These are phyloP conservation scores for Microthyrium microscopicum DNA, from an alignment of 2,329 filamentous ascomycete species.

Conservation along the genomic window DNA sequence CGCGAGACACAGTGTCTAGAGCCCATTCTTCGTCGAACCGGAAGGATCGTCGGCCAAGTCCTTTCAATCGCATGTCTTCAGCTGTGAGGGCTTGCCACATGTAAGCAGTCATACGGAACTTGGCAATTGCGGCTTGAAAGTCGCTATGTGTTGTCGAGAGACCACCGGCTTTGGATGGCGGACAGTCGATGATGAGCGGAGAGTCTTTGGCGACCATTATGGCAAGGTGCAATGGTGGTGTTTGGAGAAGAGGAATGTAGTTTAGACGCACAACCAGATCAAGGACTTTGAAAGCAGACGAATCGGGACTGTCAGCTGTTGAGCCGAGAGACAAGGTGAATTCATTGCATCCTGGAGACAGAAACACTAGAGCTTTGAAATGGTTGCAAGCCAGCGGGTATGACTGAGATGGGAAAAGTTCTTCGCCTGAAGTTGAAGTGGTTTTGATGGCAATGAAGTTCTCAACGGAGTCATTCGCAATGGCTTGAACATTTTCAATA, in stretches of 20 bases:
- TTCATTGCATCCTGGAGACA: slow-evolving; percentile 81
- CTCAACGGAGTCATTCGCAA: background rate
- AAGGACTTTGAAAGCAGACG: slow-evolving; percentile 41
- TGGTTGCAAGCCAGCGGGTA: slow-evolving; percentile 70
- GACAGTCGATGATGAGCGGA: slow-evolving; percentile 65
- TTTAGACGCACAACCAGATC: slow-evolving; percentile 68
- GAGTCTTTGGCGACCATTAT: slow-evolving; percentile 83
- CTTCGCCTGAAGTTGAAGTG: background rate
- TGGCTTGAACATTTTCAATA: background rate
- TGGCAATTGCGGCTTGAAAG: slow-evolving; percentile 63
- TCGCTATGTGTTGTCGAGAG: too few species aligned
- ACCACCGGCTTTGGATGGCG: slow-evolving; percentile 64
- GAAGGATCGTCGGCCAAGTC: slow-evolving; percentile 70
- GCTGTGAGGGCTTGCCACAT: slow-evolving; percentile 95
- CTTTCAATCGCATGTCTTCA: slow-evolving; percentile 88
- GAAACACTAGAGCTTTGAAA: slow-evolving; percentile 81
- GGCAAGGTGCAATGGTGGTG: slow-evolving; percentile 76
- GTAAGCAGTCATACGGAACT: slow-evolving; percentile 90
- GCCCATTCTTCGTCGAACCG: slow-evolving; percentile 89
- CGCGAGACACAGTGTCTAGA: slow-evolving; percentile 51
- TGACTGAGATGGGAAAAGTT: background rate
- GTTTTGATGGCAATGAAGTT: background rate
- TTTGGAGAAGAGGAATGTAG: slow-evolving; percentile 62
- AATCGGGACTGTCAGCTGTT: too few species aligned
- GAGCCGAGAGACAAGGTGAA: too few species aligned